A percentile compares a stretch with the other conserved stretches of the same genome.
phyloP scores from a whole-genome alignment of 2,329 filamentous ascomycete genomes.

The Domatiomyces catenatus region DNA sequence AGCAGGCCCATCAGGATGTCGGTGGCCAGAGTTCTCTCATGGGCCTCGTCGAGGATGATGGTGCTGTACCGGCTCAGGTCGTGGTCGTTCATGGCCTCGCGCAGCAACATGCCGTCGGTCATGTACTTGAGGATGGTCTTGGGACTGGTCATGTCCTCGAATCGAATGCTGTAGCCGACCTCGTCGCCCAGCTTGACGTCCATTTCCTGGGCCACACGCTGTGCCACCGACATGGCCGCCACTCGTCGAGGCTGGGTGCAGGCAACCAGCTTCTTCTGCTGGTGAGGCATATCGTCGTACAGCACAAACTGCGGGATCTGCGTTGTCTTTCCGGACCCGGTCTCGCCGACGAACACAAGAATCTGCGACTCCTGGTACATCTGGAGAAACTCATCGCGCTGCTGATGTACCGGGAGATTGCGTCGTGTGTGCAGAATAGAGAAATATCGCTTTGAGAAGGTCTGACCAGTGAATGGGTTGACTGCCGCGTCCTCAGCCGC shows the following conservation, averaged over 20 bases:
- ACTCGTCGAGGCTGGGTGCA: slow-evolving; percentile 97
- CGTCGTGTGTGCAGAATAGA: slow-evolving; percentile 71
- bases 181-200: slow-evolving; percentile 85
- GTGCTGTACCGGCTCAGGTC: slow-evolving; percentile 84
- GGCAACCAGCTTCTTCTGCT: slow-evolving; percentile 74
- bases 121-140: slow-evolving; percentile 97
- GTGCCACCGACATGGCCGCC: slow-evolving; percentile 94
- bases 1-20: slow-evolving; percentile 94
- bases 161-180: slow-evolving; percentile 97
- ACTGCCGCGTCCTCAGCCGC: slow-evolving; percentile 61
- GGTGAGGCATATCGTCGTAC: slow-evolving; percentile 85
- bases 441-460: slow-evolving; percentile 74
- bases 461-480: slow-evolving; percentile 71
- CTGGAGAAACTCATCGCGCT: slow-evolving; percentile 83
- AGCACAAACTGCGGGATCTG: slow-evolving; percentile 98
- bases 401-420: slow-evolving; percentile 79
- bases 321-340: slow-evolving; percentile 96
- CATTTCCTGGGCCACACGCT: slow-evolving; percentile 94
- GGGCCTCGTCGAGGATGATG: slow-evolving; percentile 96
- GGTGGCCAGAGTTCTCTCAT: slow-evolving; percentile 92
- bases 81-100: slow-evolving; percentile 93
- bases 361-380: slow-evolving; percentile 91
- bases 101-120: slow-evolving; percentile 96
- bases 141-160: slow-evolving; percentile 81
- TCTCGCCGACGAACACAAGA: slow-evolving; percentile 96